These are phyloP conservation scores for Nigrograna mackinnonii DNA, from an alignment of 2,329 filamentous ascomycete species.

Conservation along the genomic window DNA sequence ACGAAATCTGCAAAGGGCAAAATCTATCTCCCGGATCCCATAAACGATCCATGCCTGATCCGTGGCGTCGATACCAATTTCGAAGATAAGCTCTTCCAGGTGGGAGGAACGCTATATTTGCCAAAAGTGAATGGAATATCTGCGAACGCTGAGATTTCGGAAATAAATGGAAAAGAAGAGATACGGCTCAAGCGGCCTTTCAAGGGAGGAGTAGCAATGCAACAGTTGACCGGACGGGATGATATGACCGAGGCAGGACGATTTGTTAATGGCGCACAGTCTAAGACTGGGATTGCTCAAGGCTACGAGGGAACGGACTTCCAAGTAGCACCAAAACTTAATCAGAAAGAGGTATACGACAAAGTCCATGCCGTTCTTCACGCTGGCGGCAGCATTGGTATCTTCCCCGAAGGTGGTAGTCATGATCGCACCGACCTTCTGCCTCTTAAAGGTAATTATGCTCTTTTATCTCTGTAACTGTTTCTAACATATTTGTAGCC, in stretches of 20 bases:
- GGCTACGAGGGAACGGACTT: slow-evolving; percentile 76
- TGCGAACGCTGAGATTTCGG: slow-evolving; percentile 80
- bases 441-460: slow-evolving; percentile 67
- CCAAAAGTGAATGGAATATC: slow-evolving; percentile 82
- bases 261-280: slow-evolving; percentile 57
- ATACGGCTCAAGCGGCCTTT: slow-evolving; percentile 86
- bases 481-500: slow-evolving; percentile 54
- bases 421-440: slow-evolving; percentile 91
- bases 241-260: slow-evolving; percentile 71
- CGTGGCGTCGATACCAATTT: slow-evolving; percentile 84
- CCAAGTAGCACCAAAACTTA: slow-evolving; percentile 89
- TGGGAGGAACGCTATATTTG: slow-evolving; percentile 81
- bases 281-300: slow-evolving; percentile 57
- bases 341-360: slow-evolving; percentile 92
- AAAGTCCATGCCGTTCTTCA: slow-evolving; percentile 85
- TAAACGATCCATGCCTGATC: slow-evolving; percentile 80
- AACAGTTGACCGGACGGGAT: slow-evolving; percentile 80
- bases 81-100: slow-evolving; percentile 54
- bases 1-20: slow-evolving; percentile 78
- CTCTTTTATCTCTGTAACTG: neutral
- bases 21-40: slow-evolving; percentile 86
- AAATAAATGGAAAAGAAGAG: slow-evolving; percentile 80
- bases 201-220: slow-evolving; percentile 73
- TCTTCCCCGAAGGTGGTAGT: slow-evolving; percentile 96
- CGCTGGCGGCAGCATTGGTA: slow-evolving; percentile 86